Conservation (phyloP, 495 filamentous ascomycete genomes). For the Xylaria curta region DNA sequence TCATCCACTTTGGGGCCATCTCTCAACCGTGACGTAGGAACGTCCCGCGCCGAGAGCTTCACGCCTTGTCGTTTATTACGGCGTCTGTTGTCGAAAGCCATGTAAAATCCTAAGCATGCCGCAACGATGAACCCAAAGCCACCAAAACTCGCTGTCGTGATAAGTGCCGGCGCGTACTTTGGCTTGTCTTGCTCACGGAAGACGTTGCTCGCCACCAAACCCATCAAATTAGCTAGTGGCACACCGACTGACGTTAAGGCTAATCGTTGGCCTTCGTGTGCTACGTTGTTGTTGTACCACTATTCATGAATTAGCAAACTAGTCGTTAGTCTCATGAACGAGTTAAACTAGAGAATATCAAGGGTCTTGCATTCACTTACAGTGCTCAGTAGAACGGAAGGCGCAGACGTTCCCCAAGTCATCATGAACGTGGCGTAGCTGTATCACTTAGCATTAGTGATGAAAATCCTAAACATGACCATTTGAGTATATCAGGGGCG, state of each 20-base stretch:
- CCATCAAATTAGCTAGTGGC: conserved; percentile 82
- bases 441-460: background rate
- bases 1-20: conserved; percentile 69
- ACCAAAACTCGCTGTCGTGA: conserved; percentile 76
- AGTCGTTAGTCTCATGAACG: too few species aligned
- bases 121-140: conserved; percentile 66
- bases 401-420: conserved; percentile 72
- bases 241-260: conserved; percentile 75
- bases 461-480: background rate
- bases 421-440: conserved; percentile 80
- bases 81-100: conserved; percentile 72
- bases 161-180: conserved; percentile 75
- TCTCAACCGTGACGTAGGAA: conserved; percentile 70
- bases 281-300: conserved; percentile 84
- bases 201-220: conserved; percentile 74
- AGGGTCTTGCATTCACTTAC: conserved; percentile 27
- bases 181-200: conserved; percentile 75
- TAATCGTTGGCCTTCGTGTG: conserved; percentile 74
- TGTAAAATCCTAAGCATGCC: conserved; percentile 64
- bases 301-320: conserved; percentile 21
- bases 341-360: too few species aligned
- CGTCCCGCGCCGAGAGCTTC: conserved; percentile 65
- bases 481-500: background rate
- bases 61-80: conserved; percentile 67
- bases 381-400: conserved; percentile 60